These are phyloP conservation scores for Thalassiosira tumida DNA, from an alignment of 352 stramenopile genomes.

Conservation along the genomic window DNA sequence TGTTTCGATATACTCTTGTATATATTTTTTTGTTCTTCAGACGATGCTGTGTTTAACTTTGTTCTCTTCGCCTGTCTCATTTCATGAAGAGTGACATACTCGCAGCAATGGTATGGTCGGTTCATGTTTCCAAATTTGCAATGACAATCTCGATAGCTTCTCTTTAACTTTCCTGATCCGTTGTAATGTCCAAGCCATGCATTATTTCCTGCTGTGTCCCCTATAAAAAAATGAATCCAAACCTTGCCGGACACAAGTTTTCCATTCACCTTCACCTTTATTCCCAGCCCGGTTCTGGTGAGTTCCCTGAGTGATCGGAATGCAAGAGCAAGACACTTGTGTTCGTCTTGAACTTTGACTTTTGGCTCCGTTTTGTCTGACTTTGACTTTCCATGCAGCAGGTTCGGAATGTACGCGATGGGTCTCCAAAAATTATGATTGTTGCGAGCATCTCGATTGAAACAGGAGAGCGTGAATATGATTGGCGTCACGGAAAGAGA, in stretches of 20 bases:
- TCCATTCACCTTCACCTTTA: not conserved
- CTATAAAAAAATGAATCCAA: slow-evolving; percentile 61
- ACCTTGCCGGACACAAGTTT: slow-evolving; percentile 15
- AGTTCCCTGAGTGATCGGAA: slow-evolving; percentile 18
- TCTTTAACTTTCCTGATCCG: not conserved
- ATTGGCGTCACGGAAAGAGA: slow-evolving; percentile 47
- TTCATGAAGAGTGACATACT: slow-evolving; percentile 18
- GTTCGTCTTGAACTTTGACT: slow-evolving; percentile 47
- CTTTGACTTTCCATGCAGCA: slow-evolving; percentile 15
- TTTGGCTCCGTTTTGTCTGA: not conserved
- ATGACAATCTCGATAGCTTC: slow-evolving; percentile 55
- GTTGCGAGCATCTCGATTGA: slow-evolving; percentile 45
- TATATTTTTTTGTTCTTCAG: not conserved
- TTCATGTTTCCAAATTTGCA: slow-evolving; percentile 15
- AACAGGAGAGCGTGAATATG: slow-evolving; percentile 54
- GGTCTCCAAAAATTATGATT: slow-evolving; percentile 45
- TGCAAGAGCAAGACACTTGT: slow-evolving; percentile 14
- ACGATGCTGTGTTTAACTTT: not conserved
- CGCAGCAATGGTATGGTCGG: slow-evolving; percentile 17
- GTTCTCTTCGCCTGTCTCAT: slow-evolving; percentile 17
- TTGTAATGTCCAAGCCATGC: slow-evolving; percentile 49
- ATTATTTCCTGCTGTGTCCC: slow-evolving; percentile 53
- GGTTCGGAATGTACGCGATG: slow-evolving; percentile 66
- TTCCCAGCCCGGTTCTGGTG: not conserved
- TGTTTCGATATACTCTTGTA: slow-evolving; percentile 39